Percentiles rank a stretch among this genome's conserved stretches.
Conservation (phyloP, 1,284 basidiomycete species). For the Cryptococcus maquisensis region DNA sequence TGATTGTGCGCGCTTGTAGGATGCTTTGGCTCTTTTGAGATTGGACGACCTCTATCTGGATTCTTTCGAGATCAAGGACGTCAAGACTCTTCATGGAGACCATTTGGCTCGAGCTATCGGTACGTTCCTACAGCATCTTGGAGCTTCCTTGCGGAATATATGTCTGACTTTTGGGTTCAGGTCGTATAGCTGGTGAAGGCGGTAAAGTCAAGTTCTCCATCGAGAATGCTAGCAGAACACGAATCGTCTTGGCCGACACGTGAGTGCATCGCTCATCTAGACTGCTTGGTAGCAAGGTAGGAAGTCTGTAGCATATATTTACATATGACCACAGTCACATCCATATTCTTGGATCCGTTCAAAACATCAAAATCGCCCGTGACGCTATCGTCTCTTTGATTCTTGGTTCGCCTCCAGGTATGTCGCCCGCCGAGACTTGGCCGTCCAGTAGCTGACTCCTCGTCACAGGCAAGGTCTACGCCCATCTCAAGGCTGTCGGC, state of each 20-base stretch:
- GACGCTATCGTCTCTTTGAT: constrained; percentile 95
- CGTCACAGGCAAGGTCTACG: constrained; percentile 72
- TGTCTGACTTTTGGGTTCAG: constrained; percentile 48
- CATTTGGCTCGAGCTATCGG: constrained; percentile 94
- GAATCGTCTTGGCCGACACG: constrained; percentile 96
- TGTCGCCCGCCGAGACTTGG: constrained; percentile 2
- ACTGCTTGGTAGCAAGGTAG: background rate
- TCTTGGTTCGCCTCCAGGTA: constrained; percentile 86
- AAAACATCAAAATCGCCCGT: constrained; percentile 92
- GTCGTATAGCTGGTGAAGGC: constrained; percentile 95
- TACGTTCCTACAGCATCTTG: constrained; percentile 37
- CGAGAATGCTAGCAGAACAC: constrained; percentile 91
- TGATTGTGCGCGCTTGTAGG: constrained; percentile 54
- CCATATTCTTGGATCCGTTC: constrained; percentile 57
- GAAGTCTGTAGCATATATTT: background rate
- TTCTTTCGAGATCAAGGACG: constrained; percentile 98
- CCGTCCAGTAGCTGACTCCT: background rate
- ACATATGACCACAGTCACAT: constrained; percentile 48
- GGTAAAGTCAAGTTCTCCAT: constrained; percentile 99
- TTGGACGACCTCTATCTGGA: constrained; percentile 97
- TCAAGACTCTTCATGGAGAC: constrained; percentile 95
- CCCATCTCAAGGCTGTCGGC: constrained; percentile 82
- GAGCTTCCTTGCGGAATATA: too few species aligned
- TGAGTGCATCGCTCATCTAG: constrained; percentile 50
- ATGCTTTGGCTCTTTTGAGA: constrained; percentile 89